Percentiles rank a stretch among this genome's conserved stretches.
These are phyloP conservation scores for Suillus weaverae DNA, from an alignment of 768 basidiomycete species.

Conservation along the genomic window DNA sequence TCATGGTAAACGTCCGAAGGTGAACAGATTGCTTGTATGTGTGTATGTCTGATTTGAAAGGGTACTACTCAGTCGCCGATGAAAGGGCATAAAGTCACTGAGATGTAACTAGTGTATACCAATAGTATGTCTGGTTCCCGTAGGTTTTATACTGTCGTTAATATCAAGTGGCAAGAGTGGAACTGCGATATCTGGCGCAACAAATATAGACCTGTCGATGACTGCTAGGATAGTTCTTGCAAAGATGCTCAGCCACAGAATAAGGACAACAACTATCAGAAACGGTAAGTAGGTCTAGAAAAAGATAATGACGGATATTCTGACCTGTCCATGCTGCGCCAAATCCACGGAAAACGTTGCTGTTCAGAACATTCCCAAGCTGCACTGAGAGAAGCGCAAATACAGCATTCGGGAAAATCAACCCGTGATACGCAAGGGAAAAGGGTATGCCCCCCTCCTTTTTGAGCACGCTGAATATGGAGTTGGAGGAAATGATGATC, in stretches of 20 bases:
- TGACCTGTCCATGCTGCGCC: constrained; percentile 55
- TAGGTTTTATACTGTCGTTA: neutral
- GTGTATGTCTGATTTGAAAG: neutral
- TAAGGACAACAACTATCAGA: constrained; percentile 38
- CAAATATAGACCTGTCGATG: constrained; percentile 48
- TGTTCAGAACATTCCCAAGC: constrained; percentile 49
- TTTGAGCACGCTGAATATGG: constrained; percentile 35
- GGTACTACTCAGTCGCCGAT: too few species aligned
- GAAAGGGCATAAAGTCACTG: neutral
- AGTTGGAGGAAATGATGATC: constrained; percentile 45
- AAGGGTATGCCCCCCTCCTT: constrained; percentile 40
- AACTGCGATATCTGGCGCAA: constrained; percentile 42
- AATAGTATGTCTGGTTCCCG: neutral
- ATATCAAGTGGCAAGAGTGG: constrained; percentile 6
- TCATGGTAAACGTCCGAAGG: too few species aligned
- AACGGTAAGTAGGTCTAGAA: neutral
- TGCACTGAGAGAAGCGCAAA: constrained; percentile 51
- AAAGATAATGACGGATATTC: neutral
- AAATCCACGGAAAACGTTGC: constrained; percentile 49
- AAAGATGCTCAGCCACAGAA: constrained; percentile 43
- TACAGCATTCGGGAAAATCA: constrained; percentile 57
- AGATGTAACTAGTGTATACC: neutral
- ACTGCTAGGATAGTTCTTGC: constrained; percentile 45
- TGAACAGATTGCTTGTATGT: too few species aligned
- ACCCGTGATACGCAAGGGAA: constrained; percentile 52